phyloP scores from a whole-genome alignment of 352 stramenopile species.

The Globisporangium parvum region DNA sequence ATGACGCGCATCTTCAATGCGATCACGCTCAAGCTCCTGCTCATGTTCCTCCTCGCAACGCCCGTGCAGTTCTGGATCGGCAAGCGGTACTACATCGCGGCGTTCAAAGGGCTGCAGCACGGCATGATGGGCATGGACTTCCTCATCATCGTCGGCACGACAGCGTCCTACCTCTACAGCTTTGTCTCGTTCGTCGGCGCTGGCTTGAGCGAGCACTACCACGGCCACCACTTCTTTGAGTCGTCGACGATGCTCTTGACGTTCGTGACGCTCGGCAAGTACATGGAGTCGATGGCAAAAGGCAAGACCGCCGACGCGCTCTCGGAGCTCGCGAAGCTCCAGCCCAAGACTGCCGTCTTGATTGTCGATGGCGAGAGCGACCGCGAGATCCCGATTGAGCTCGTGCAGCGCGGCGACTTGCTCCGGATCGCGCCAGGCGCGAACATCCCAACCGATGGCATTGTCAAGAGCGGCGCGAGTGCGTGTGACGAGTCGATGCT shows the following conservation, averaged over 20 bases:
- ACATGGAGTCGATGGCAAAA: slow-evolving; percentile 87
- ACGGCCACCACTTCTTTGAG: slow-evolving; percentile 86
- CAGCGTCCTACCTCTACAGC: slow-evolving; percentile 85
- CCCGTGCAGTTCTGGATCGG: slow-evolving; percentile 84
- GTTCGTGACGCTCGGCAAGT: slow-evolving; percentile 85
- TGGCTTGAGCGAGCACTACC: slow-evolving; percentile 46
- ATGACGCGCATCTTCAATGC: slow-evolving; percentile 77
- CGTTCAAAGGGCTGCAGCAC: slow-evolving; percentile 77
- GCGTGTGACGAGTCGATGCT: slow-evolving; percentile 78
- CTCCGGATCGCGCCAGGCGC: slow-evolving; percentile 64
- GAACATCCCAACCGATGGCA: slow-evolving; percentile 78
- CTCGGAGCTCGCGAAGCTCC: slow-evolving; percentile 63
- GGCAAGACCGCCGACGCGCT: slow-evolving; percentile 76
- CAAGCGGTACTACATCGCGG: slow-evolving; percentile 72
- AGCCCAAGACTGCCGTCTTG: slow-evolving; percentile 73
- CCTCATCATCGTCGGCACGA: slow-evolving; percentile 76
- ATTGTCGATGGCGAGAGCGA: slow-evolving; percentile 45
- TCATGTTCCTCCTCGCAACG: slow-evolving; percentile 82
- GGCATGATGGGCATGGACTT: slow-evolving; percentile 90
- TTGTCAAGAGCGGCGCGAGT: slow-evolving; percentile 65
- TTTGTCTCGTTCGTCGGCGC: slow-evolving; percentile 73
- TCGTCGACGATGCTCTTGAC: slow-evolving; percentile 83
- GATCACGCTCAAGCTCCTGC: slow-evolving; percentile 66
- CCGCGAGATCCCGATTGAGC: slow-evolving; percentile 69
- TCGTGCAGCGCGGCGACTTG: slow-evolving; percentile 78